Base-by-base conservation (phyloP, 208 protist species). In the Blechomonas ayalai region DNA sequence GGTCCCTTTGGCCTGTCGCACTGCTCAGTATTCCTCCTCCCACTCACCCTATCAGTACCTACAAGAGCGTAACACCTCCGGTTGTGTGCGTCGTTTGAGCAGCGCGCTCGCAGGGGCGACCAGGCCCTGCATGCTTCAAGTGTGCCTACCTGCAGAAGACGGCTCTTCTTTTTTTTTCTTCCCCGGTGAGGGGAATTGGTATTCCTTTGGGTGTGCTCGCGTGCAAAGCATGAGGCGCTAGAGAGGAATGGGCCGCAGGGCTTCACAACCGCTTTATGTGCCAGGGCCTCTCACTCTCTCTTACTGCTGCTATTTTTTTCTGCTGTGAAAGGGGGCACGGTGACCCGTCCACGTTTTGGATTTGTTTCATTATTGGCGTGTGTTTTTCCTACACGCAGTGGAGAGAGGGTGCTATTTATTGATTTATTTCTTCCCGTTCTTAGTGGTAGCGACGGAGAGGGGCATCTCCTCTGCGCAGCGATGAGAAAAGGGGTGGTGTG, bases 331-430 rank as follows among this genome's bases (percentile, higher is more conserved):
- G 19, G 18, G 6, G 19, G 18, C 4, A 23, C 12, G 47, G 24
- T 34, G 15, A 34, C 28, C 32, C 3, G 48, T 15, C 44, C 10
- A 35, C 19, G 16, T 38, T 37, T 49, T 47, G n/a, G n/a, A n/a
- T n/a, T 38, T 44, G 33, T 54, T 51, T 40, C 28, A 13, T 46
- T 45, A 12, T 41, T 41, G 36, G 12, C 5, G 25, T 5, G 5
- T n/a, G 19, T 41, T 41, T 41, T 41, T 41, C 5, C 12, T 41
- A n/a, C 25, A 5, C 12, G 5, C 36, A 26, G 9, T 7, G 25
- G 20, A n/a, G 20, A 18, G 9, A 26, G 9, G 12, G 12, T 41
- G 20, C 25, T 41, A 10, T 41, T 41, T 41, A n/a, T 41, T 41
- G 12, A 41, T 41, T 41, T 41, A 41, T 12, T 41, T 41, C 12